Evolutionary conservation across 441 rosid species (phyloP).

Genomic region (Pelargonium citronellum): DNA sequence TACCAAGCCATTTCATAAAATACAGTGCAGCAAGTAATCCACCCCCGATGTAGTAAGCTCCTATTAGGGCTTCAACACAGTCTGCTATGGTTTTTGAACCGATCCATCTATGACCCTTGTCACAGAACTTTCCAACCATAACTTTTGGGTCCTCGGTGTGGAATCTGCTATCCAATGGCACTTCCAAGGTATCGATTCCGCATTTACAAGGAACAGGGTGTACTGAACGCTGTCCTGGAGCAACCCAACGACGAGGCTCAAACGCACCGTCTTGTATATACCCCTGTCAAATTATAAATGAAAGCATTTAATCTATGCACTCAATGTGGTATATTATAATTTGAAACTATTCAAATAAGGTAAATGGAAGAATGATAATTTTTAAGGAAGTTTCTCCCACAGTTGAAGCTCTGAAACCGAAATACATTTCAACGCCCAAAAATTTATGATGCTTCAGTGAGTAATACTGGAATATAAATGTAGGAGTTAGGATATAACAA

Average conservation of each 20-base stretch:
- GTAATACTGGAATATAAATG: no score
- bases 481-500: no score
- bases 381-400: neutral
- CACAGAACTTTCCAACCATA: constrained; percentile 60
- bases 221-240: constrained; percentile 69
- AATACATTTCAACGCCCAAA: no score
- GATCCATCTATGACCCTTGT: constrained; percentile 85
- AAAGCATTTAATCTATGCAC: neutral
- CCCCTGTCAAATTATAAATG: constrained; percentile 44
- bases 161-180: constrained; percentile 61
- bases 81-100: constrained; percentile 81
- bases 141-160: constrained; percentile 42
- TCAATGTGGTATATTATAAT: no score
- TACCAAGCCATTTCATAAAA: constrained; percentile 77
- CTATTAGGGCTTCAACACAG: constrained; percentile 82
- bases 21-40: constrained; percentile 63
- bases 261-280: constrained; percentile 73
- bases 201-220: constrained; percentile 61
- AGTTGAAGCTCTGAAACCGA: neutral
- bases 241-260: constrained; percentile 88
- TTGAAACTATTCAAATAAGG: neutral
- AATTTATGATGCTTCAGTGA: no score
- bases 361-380: neutral
- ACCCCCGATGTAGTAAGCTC: constrained; percentile 71
- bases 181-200: constrained; percentile 56